Conservation (phyloP, 2,329 filamentous ascomycete species). For the Alternaria alternata region DNA sequence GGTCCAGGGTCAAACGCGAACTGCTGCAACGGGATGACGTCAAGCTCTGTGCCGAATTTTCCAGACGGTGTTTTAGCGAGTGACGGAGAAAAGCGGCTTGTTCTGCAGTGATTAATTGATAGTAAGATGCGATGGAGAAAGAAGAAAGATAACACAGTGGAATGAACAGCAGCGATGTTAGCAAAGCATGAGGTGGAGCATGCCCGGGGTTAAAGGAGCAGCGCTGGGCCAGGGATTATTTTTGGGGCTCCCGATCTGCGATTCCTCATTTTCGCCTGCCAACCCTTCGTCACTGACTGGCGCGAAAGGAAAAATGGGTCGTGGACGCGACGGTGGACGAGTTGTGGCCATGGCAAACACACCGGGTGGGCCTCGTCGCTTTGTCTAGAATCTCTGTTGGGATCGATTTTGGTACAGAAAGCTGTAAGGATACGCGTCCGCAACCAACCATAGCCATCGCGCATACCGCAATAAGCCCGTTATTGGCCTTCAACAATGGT, state of each 20-base stretch:
- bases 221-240: constrained; percentile 20
- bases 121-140: background rate
- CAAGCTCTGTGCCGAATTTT: constrained; percentile 4
- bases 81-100: background rate
- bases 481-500: constrained; percentile 1
- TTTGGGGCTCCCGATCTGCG: constrained; percentile 33
- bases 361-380: constrained; percentile 20
- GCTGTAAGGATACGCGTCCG: background rate
- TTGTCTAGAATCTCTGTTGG: constrained; percentile 25
- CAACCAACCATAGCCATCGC: constrained; percentile 10
- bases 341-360: constrained; percentile 16
- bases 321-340: constrained; percentile 10
- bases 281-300: constrained; percentile 18
- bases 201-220: constrained; percentile 25
- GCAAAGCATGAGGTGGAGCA: constrained; percentile 18
- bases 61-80: constrained; percentile 7
- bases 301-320: constrained; percentile 30
- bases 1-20: constrained; percentile 4
- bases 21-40: constrained; percentile 16
- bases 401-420: constrained; percentile 14
- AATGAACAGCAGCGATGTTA: constrained; percentile 11
- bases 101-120: background rate
- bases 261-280: constrained; percentile 21
- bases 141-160: background rate
- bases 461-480: background rate